Evolutionary conservation across 805 yeast species (phyloP).

Genomic region (Spathaspora arborariae): DNA sequence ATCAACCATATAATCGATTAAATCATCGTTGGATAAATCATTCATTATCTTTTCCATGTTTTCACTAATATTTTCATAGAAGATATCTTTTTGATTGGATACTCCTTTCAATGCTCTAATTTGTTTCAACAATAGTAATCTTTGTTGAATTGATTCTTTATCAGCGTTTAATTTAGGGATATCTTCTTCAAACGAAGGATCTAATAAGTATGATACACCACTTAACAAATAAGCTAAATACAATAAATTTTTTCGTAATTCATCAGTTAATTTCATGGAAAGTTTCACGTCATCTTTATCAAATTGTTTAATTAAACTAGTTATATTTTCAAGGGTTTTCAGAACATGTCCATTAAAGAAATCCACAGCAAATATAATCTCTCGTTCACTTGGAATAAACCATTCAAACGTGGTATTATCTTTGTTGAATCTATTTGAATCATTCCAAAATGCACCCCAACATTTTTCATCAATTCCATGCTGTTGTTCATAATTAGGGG

Average conservation of each 20-base stretch:
- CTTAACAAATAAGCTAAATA: slow-evolving; percentile 59
- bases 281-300: slow-evolving; percentile 15
- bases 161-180: slow-evolving; percentile 34
- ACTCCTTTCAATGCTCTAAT: slow-evolving; percentile 22
- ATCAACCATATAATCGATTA: slow-evolving; percentile 15
- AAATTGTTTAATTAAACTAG: slow-evolving; percentile 25
- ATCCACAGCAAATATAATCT: slow-evolving; percentile 57
- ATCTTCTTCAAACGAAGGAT: slow-evolving; percentile 59
- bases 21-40: slow-evolving; percentile 21
- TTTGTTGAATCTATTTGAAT: slow-evolving; percentile 42
- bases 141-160: slow-evolving; percentile 29
- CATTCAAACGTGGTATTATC: slow-evolving; percentile 60
- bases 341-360: slow-evolving; percentile 49
- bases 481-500: slow-evolving; percentile 38
- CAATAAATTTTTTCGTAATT: slow-evolving; percentile 49
- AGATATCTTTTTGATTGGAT: slow-evolving; percentile 18
- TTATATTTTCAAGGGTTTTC: slow-evolving; percentile 41
- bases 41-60: slow-evolving; percentile 32
- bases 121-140: slow-evolving; percentile 31
- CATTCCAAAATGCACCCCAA: slow-evolving; percentile 77
- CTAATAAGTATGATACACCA: slow-evolving; percentile 70
- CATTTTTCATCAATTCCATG: slow-evolving; percentile 45
- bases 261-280: slow-evolving; percentile 43
- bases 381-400: slow-evolving; percentile 64
- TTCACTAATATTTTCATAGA: slow-evolving; percentile 25